phyloP scores from a whole-genome alignment of 2,329 filamentous ascomycete genomes.

The Tolypocladium guangdongense region DNA sequence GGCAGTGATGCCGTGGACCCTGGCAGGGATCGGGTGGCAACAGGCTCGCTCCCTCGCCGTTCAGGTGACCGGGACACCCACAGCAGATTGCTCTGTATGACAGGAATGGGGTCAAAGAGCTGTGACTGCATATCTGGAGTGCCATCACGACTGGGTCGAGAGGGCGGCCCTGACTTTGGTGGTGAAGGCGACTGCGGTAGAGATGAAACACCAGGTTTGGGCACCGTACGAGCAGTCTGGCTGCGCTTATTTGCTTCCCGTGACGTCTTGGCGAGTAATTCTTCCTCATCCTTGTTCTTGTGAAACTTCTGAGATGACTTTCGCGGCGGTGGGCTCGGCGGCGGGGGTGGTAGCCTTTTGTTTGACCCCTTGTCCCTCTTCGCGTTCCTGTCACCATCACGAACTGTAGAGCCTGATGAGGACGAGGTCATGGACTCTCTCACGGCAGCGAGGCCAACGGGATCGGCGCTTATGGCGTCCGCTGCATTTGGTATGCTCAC shows the following conservation, averaged over 20 bases:
- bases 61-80: constrained; percentile 34
- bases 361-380: constrained; percentile 31
- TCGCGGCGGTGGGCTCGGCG: constrained; percentile 50
- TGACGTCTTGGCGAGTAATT: constrained; percentile 27
- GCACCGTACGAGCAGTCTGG: constrained; percentile 20
- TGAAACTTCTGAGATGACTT: constrained; percentile 49
- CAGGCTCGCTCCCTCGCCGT: constrained; percentile 31
- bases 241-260: constrained; percentile 17
- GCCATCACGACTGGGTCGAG: constrained; percentile 58
- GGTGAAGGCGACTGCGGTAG: constrained; percentile 14
- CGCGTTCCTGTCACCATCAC: constrained; percentile 32
- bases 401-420: constrained; percentile 59
- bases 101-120: constrained; percentile 35
- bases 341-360: constrained; percentile 33
- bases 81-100: constrained; percentile 53
- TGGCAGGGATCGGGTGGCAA: constrained; percentile 18
- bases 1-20: constrained; percentile 23
- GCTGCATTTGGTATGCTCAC: constrained; percentile 42
- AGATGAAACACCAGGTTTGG: constrained; percentile 16
- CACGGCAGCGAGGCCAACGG: constrained; percentile 51
- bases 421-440: constrained; percentile 62
- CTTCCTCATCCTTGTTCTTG: constrained; percentile 23
- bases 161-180: constrained; percentile 33
- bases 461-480: constrained; percentile 34
- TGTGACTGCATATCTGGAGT: constrained; percentile 51